These are phyloP conservation scores for Escovopsis sp. DNA, from an alignment of 2,329 filamentous ascomycete species.

Conservation along the genomic window DNA sequence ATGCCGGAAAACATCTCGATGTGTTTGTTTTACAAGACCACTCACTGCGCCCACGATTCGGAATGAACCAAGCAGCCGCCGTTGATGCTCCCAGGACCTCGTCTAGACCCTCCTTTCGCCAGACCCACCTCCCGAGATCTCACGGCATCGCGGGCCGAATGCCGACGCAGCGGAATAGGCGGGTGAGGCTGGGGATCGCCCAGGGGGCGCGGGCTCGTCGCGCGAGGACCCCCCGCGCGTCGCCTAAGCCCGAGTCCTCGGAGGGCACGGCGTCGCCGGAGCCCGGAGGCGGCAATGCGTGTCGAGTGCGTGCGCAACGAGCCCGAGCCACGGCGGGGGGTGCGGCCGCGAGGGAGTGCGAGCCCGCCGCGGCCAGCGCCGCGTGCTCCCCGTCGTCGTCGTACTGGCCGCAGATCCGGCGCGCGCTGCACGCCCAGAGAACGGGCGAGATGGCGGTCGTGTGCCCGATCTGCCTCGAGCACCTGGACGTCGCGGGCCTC, in stretches of 20 bases:
- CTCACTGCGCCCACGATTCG: too few relatives aligned
- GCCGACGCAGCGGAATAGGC: neutral
- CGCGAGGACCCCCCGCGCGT: neutral
- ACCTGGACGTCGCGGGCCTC: slow-evolving; percentile 4
- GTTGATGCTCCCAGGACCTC: too few relatives aligned
- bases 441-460: neutral
- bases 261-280: neutral
- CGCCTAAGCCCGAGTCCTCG: neutral
- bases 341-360: too few relatives aligned
- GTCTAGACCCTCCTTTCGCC: too few relatives aligned
- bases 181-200: neutral
- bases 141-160: neutral
- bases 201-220: neutral
- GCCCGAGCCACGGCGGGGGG: too few relatives aligned
- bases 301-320: too few relatives aligned
- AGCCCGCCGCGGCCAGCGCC: too few relatives aligned
- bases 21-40: too few relatives aligned
- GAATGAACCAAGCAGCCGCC: too few relatives aligned
- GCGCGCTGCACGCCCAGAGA: neutral
- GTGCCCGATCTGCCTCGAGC: slow-evolving; percentile 10
- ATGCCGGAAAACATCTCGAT: too few relatives aligned
- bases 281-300: neutral
- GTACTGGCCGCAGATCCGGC: neutral
- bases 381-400: neutral
- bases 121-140: too few relatives aligned